Evolutionary conservation across 23 red algal genomes (phyloP).

Genomic region (Gracilaria domingensis): DNA sequence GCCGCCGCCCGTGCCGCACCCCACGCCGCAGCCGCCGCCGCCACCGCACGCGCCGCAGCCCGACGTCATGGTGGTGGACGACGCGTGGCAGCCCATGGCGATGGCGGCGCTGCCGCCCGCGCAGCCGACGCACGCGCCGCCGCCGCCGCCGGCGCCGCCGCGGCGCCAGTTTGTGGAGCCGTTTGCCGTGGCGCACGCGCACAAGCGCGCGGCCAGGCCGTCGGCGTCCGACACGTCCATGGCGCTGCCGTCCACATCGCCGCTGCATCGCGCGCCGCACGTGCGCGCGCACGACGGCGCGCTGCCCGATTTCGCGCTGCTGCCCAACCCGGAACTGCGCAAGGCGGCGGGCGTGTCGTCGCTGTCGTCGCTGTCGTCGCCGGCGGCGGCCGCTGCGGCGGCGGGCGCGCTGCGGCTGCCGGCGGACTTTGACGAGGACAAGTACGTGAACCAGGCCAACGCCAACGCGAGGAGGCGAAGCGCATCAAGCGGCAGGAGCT

Average conservation of each 20-base stretch:
- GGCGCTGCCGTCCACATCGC: too few relatives aligned
- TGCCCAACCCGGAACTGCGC: too few relatives aligned
- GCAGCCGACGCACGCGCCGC: not conserved
- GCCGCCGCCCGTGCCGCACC: too few relatives aligned
- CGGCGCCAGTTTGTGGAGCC: not conserved
- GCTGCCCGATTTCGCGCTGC: not conserved
- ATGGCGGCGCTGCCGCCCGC: not conserved
- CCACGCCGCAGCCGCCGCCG: not conserved
- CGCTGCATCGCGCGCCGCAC: not conserved
- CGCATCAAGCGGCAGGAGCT: conserved; percentile 26
- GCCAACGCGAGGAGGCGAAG: conserved; percentile 57
- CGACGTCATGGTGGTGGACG: not conserved
- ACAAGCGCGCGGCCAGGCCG: not conserved
- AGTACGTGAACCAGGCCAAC: conserved; percentile 35
- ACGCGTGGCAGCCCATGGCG: not conserved
- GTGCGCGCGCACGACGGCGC: not conserved
- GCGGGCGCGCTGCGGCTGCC: not conserved
- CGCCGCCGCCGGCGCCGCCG: not conserved
- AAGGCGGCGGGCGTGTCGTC: not conserved
- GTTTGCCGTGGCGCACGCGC: not conserved
- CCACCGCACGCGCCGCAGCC: not conserved
- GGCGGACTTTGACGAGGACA: conserved; percentile 11
- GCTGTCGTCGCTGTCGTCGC: too few relatives aligned
- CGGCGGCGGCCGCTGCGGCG: too few relatives aligned
- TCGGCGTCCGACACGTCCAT: too few relatives aligned